phyloP scores from a whole-genome alignment of 2,329 filamentous ascomycete genomes.

The Apiospora rasikravindrae region DNA sequence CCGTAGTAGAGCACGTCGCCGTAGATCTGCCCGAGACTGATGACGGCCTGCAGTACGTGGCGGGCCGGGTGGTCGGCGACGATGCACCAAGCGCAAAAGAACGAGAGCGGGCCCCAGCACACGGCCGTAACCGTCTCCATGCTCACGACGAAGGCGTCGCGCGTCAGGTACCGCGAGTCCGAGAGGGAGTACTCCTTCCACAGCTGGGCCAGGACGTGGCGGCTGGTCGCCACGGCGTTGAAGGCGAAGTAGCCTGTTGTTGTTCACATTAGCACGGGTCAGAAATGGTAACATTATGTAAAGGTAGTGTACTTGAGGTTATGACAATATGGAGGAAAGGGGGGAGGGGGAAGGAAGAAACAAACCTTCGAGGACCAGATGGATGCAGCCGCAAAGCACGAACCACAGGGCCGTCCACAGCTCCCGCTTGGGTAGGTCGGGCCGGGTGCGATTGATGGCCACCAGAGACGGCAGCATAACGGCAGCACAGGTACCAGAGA shows the following conservation, averaged over 20 bases:
- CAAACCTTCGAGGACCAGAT: conserved; percentile 49
- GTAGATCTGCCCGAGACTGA: conserved; percentile 56
- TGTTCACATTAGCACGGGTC: background rate
- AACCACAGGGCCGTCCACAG: conserved; percentile 74
- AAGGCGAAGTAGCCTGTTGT: conserved; percentile 53
- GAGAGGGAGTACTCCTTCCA: conserved; percentile 65
- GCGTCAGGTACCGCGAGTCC: conserved; percentile 60
- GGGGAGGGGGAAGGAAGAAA: background rate
- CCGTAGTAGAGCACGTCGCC: conserved; percentile 58
- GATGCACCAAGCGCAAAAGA: conserved; percentile 51
- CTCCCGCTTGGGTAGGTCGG: conserved; percentile 58
- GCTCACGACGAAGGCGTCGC: conserved; percentile 58
- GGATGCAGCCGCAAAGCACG: conserved; percentile 66
- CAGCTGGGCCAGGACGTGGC: conserved; percentile 55
- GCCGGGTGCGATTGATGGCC: conserved; percentile 57
- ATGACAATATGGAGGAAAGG: too few relatives aligned
- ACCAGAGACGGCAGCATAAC: conserved; percentile 64
- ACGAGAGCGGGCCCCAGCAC: conserved; percentile 59
- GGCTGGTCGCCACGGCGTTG: conserved; percentile 49
- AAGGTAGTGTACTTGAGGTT: background rate
- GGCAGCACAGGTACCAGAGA: conserved; percentile 58
- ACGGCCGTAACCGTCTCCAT: conserved; percentile 61
- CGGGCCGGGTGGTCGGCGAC: conserved; percentile 50
- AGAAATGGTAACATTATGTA: background rate
- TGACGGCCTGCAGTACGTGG: conserved; percentile 53